Base-by-base conservation (phyloP, 805 yeast species). In the Jamesozyma rosinii region DNA sequence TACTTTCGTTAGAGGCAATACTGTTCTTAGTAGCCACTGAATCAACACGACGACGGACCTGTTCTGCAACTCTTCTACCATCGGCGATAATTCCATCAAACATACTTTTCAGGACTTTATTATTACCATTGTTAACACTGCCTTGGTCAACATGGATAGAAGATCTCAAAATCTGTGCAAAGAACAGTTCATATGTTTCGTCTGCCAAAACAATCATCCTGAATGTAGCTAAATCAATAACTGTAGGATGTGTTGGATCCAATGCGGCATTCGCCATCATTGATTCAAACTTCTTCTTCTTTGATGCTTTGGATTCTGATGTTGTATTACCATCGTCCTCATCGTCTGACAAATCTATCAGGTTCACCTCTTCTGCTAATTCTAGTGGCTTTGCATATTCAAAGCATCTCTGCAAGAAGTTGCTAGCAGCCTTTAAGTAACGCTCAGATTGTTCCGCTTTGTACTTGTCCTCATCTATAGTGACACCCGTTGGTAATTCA, bases 131-230 rank as follows among this genome's bases (percentile, higher is more conserved):
- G 34, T 50, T 48, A 35, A 61, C 72, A 37, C 75, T 69, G 31
- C 74, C 76, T 49, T 75, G 74, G 44, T 76, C 74, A 38, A 85
- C 70, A 56, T 83, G 86, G 41, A 85, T 72, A 0, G 90, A 75
- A n/a, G 69, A 61, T 44, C 83, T 72, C 29, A 87, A 67, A 0
- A 88, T 81, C 21, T 70, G 67, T 13, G 85, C 71, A 65, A 92
- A 92, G 48, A 90, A 77, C 34, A 83, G 68, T 61, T 92, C 97
- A 52, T 87, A 83, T 0, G 96, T 84, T 55, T 88, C 97, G 59
- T 89, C 96, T 0, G 97, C 97, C 5, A 90, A 68, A 5, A 92
- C 67, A 1, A 92, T 94, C 98, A 90, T 90, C 48, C 97, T 70
- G 66, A 90, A 90, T 0, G 95, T 88, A 0, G 97, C 86, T 15